Conservation (phyloP, 768 basidiomycete genomes). For the Pleurotus salmoneostramineus region DNA sequence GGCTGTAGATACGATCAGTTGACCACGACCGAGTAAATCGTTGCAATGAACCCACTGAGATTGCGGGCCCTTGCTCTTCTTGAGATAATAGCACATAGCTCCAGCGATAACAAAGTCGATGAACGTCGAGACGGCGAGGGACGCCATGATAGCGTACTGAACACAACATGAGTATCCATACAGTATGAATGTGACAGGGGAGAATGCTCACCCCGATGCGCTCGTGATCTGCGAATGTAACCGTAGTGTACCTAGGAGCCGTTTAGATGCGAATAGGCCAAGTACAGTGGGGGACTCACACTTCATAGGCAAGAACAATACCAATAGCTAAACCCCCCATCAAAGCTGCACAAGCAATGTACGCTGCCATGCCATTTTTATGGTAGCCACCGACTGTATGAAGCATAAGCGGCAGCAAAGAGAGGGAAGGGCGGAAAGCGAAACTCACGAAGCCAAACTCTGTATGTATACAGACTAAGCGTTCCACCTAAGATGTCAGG, state of each 20-base stretch:
- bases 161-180: background rate
- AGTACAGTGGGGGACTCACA: conserved; percentile 21
- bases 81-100: conserved; percentile 29
- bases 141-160: conserved; percentile 40
- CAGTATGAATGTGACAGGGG: background rate
- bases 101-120: conserved; percentile 40
- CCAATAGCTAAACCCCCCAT: conserved; percentile 21
- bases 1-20: conserved; percentile 6
- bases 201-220: conserved; percentile 26
- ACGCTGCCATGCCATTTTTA: conserved; percentile 26
- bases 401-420: background rate
- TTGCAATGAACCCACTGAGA: conserved; percentile 10
- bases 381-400: conserved; percentile 32
- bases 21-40: background rate
- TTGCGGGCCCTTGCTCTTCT: conserved; percentile 24
- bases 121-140: conserved; percentile 35
- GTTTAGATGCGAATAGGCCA: background rate
- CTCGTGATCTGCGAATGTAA: conserved; percentile 24
- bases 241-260: conserved; percentile 24
- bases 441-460: conserved; percentile 44
- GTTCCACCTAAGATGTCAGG: background rate
- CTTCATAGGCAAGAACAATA: conserved; percentile 30
- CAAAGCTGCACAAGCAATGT: conserved; percentile 12
- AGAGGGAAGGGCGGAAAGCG: background rate
- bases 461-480: conserved; percentile 36